Conservation (phyloP, 2,329 filamentous ascomycete species). For the Claviceps paspali region DNA sequence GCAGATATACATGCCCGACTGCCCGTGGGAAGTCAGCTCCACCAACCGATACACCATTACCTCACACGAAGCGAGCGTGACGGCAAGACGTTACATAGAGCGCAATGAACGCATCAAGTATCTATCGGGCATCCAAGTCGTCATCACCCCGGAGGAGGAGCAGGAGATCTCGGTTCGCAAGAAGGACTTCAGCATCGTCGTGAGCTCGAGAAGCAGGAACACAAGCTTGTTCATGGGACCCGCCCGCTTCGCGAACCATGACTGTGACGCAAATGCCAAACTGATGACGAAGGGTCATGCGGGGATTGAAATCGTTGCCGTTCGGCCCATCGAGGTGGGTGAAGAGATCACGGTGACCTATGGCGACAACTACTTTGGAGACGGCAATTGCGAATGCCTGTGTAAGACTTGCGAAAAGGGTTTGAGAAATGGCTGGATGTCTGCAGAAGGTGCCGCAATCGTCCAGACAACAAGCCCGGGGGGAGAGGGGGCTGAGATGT, state of each 20-base stretch:
- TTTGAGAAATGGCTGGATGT: constrained; percentile 70
- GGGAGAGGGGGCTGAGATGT: constrained; percentile 31
- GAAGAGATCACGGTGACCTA: constrained; percentile 97
- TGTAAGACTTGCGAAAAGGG: constrained; percentile 73
- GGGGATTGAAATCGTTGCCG: constrained; percentile 81
- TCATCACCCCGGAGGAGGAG: constrained; percentile 86
- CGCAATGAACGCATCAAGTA: constrained; percentile 83
- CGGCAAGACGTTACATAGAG: constrained; percentile 63
- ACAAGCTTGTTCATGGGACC: constrained; percentile 89
- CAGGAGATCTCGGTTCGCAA: constrained; percentile 62
- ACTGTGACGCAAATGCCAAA: constrained; percentile 83
- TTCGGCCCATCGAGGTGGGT: constrained; percentile 64
- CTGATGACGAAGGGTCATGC: constrained; percentile 71
- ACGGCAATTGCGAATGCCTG: constrained; percentile 86
- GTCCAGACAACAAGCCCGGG: constrained; percentile 39
- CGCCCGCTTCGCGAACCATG: constrained; percentile 92
- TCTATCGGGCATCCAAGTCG: constrained; percentile 77
- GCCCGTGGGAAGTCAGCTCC: constrained; percentile 77
- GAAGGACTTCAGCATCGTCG: constrained; percentile 93
- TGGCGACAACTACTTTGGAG: constrained; percentile 89
- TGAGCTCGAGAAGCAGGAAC: constrained; percentile 81
- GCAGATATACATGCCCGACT: constrained; percentile 84
- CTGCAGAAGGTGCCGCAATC: constrained; percentile 28
- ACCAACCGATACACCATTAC: constrained; percentile 93
- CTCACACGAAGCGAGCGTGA: constrained; percentile 76